Conservation (phyloP, 116 monocot genomes). For the Trichopus zeylanicus region DNA sequence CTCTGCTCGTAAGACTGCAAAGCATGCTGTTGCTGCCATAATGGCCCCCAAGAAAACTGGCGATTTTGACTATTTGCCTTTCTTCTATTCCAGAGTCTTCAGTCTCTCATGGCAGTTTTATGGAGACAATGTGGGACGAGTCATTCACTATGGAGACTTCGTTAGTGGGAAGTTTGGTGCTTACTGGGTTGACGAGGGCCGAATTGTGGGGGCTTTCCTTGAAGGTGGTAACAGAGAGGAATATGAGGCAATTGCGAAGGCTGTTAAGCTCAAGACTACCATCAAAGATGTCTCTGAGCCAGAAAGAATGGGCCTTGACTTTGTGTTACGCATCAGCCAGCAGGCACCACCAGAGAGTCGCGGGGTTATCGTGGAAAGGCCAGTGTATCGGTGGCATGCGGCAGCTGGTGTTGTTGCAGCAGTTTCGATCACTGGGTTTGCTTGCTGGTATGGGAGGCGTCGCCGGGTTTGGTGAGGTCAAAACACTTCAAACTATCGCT, state of each 20-base stretch:
- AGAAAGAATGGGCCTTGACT: slow-evolving; percentile 47
- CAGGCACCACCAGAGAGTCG: slow-evolving; percentile 10
- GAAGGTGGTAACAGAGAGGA: slow-evolving; percentile 76
- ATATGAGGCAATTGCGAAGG: slow-evolving; percentile 66
- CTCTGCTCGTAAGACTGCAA: slow-evolving; percentile 71
- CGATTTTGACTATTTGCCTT: slow-evolving; percentile 78
- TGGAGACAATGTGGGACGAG: slow-evolving; percentile 76
- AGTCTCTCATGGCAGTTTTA: slow-evolving; percentile 86
- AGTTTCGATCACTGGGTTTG: slow-evolving; percentile 50
- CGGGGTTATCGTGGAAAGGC: slow-evolving; percentile 28
- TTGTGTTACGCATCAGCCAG: slow-evolving; percentile 24
- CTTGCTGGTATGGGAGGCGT: slow-evolving; percentile 73
- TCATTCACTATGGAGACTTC: slow-evolving; percentile 63
- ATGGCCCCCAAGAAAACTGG: slow-evolving; percentile 29
- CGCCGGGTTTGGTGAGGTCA: slow-evolving; percentile 46
- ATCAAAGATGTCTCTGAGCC: slow-evolving; percentile 32
- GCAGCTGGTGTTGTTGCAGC: slow-evolving; percentile 58
- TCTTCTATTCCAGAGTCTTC: slow-evolving; percentile 96
- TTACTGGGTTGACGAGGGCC: slow-evolving; percentile 60
- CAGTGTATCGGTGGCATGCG: slow-evolving; percentile 48
- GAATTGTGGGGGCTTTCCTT: slow-evolving; percentile 65
- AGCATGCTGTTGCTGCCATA: slow-evolving; percentile 68
- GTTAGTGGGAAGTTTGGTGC: slow-evolving; percentile 50
- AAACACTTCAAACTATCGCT: neutral
- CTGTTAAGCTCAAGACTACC: slow-evolving; percentile 27